phyloP scores from a whole-genome alignment of 371 early-diverging fungal genomes.

The Syncephalis fuscata region DNA sequence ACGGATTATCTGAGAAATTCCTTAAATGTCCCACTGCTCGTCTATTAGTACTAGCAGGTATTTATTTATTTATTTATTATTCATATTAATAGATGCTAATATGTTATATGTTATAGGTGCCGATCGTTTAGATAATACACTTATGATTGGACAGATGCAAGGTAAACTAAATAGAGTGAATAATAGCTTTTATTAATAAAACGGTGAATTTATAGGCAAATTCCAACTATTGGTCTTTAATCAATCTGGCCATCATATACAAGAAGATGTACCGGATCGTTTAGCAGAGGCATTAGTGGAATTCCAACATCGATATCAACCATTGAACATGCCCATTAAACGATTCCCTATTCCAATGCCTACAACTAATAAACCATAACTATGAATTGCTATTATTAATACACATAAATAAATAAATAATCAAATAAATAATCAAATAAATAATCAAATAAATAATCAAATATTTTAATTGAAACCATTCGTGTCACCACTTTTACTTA shows the following conservation, averaged over 20 bases:
- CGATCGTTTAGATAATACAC: slow-evolving; percentile 76
- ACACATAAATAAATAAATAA: too few relatives aligned
- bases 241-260: slow-evolving; percentile 76
- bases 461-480: too few relatives aligned
- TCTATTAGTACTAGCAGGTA: slow-evolving; percentile 60
- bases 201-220: slow-evolving; percentile 22
- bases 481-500: too few relatives aligned
- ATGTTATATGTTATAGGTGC: slow-evolving; percentile 36
- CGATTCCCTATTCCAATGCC: neutral
- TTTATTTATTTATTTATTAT: too few relatives aligned
- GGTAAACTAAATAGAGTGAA: neutral
- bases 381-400: too few relatives aligned
- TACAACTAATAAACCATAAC: too few relatives aligned
- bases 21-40: slow-evolving; percentile 47
- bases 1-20: slow-evolving; percentile 63
- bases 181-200: too few relatives aligned
- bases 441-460: too few relatives aligned
- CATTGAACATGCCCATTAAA: slow-evolving; percentile 34
- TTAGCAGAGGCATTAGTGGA: slow-evolving; percentile 48
- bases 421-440: too few relatives aligned
- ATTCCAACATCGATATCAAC: slow-evolving; percentile 68
- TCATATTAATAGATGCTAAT: too few relatives aligned
- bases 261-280: slow-evolving; percentile 73
- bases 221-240: slow-evolving; percentile 77
- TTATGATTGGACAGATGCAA: slow-evolving; percentile 94